Evolutionary conservation across 768 basidiomycete species (phyloP).

Genomic region (Tephrocybe rancida): DNA sequence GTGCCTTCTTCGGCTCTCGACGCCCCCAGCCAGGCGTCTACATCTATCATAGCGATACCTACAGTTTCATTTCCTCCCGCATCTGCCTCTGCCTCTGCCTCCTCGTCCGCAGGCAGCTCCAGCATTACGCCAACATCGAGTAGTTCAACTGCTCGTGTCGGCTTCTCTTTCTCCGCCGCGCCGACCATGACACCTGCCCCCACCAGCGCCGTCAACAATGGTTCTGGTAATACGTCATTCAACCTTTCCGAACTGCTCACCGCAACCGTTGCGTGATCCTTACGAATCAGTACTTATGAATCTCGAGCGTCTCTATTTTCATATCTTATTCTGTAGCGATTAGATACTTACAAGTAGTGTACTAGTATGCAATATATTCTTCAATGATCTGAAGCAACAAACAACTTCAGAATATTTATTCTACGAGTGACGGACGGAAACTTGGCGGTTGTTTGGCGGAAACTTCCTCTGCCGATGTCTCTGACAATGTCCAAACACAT

Average conservation of each 20-base stretch:
- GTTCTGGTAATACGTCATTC: slow-evolving; percentile 7
- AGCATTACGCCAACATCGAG: slow-evolving; percentile 1
- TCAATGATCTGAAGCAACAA: too few relatives aligned
- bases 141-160: not conserved
- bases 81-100: slow-evolving; percentile 4
- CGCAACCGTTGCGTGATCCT: slow-evolving; percentile 9
- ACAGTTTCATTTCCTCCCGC: slow-evolving; percentile 7
- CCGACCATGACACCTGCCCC: slow-evolving; percentile 14
- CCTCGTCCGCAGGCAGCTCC: not conserved
- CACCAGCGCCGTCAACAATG: slow-evolving; percentile 6
- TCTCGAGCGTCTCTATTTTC: not conserved
- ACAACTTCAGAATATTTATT: not conserved
- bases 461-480: too few relatives aligned
- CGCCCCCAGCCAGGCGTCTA: not conserved
- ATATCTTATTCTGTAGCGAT: slow-evolving; percentile 7
- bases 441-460: too few relatives aligned
- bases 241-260: slow-evolving; percentile 20
- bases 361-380: slow-evolving; percentile 2
- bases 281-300: not conserved
- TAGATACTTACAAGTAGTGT: slow-evolving; percentile 7
- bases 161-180: slow-evolving; percentile 11
- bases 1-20: not conserved
- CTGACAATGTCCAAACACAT: slow-evolving; percentile 11
- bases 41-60: not conserved
- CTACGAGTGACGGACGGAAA: not conserved